Evolutionary conservation across 176 grass and related monocot genomes (phyloP).

Genomic region (Hsuehochloa calcarea): DNA sequence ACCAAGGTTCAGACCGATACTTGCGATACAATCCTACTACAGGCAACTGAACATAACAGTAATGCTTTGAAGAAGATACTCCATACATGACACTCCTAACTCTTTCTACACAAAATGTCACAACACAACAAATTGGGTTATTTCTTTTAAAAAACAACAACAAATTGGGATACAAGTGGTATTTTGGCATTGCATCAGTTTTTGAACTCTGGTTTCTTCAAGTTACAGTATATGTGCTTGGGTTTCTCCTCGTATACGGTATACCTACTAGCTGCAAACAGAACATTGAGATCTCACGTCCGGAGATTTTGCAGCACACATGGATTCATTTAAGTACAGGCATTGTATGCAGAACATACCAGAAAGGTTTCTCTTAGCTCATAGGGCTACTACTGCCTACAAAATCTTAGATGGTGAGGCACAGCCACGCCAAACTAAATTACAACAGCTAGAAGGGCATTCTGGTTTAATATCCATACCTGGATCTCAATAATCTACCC

Average conservation of each 20-base stretch:
- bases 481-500: conserved; percentile 26
- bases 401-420: conserved; percentile 26
- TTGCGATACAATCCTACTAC: not conserved
- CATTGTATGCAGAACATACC: conserved; percentile 4
- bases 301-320: not conserved
- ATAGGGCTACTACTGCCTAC: not conserved
- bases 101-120: not conserved
- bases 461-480: conserved; percentile 27
- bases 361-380: not conserved
- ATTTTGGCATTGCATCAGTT: not conserved
- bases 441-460: conserved; percentile 18
- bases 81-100: not conserved
- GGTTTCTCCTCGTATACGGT: not conserved
- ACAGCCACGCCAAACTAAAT: conserved; percentile 26
- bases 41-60: not conserved
- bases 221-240: not conserved
- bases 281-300: not conserved
- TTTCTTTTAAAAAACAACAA: not conserved
- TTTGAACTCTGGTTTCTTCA: not conserved
- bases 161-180: not conserved
- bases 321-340: not conserved
- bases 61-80: not conserved
- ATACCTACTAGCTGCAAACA: not conserved
- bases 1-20: too few relatives aligned
- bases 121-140: not conserved